Evolutionary conservation across 2,329 filamentous ascomycete genomes (phyloP), one percentile per base, ranked within the genome.

Genomic region (Pyrenophora teres): DNA sequence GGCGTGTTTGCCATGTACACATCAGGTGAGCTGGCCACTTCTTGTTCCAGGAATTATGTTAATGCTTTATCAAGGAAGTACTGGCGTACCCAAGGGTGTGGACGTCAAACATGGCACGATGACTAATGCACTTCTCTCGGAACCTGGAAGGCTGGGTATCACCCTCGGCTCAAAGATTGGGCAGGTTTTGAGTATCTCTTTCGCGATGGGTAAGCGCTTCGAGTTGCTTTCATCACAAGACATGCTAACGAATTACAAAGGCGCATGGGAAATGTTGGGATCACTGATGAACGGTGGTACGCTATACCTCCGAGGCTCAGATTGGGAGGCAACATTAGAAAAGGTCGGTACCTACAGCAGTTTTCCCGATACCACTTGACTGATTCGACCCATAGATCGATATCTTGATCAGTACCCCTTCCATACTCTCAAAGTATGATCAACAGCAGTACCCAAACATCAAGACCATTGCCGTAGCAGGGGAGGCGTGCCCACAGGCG

Each of bases 191-290:
- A 84, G 81, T 54, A 78, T 86, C 38, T 81, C 80, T 37, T 86
- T 85, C 55, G 83, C 85, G 56, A 85, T 85, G 82, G 81, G 82
- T 83, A 74, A 62, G 80, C 71, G 35, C n/a, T 36, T 7, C 33
- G 1, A n/a, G 9, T 16, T 16, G 43, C 37, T 9, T 4, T 30
- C 40, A 15, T 23, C 33, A 16, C 49, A 40, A 32, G 12, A 36
- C 8, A n/a, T 40, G 31, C 46, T 45, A 40, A 45, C 52, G 40
- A 4, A 46, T 42, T 15, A 6, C 30, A 16, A 35, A 83, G 83
- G 80, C 18, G 82, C 82, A 10, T 85, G 83, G 83, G 83, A 85
- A 56, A 81, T 85, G n/a, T 76, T 85, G 7, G 78, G 76, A 1
- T 80, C 78, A 44, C 68, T 85, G 19, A 81, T 81, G 69, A 85